A percentile compares a stretch with the other conserved stretches of the same genome.
Conservation (phyloP, 2,329 filamentous ascomycete genomes). For the Lasiodiplodia sp. region DNA sequence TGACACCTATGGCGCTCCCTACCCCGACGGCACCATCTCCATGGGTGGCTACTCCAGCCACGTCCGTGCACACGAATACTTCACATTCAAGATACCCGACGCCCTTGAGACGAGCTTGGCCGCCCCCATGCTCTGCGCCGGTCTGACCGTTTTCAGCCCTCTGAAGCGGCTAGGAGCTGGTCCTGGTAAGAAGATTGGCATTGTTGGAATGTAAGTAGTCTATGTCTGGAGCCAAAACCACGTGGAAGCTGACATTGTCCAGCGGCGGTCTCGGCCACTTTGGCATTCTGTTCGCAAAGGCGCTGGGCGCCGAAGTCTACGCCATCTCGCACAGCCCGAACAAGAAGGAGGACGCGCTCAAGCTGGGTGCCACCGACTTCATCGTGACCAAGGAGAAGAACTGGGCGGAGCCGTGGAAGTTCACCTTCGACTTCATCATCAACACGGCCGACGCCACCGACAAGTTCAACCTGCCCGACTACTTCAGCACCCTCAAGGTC, state of each 20-base stretch:
- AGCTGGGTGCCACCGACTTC: slow-evolving; percentile 68
- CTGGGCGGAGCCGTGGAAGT: slow-evolving; percentile 63
- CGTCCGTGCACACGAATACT: slow-evolving; percentile 79
- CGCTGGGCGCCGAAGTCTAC: slow-evolving; percentile 68
- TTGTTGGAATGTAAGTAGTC: slow-evolving; percentile 67
- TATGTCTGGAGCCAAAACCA: too few relatives aligned
- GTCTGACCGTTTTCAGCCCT: slow-evolving; percentile 80
- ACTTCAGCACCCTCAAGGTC: slow-evolving; percentile 81
- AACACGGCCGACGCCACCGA: slow-evolving; percentile 75
- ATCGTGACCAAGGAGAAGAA: slow-evolving; percentile 64
- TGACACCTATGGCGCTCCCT: slow-evolving; percentile 59
- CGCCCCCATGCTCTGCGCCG: slow-evolving; percentile 85
- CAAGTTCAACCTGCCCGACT: slow-evolving; percentile 73
- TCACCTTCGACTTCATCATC: slow-evolving; percentile 77
- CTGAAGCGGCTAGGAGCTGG: slow-evolving; percentile 77
- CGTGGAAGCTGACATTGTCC: slow-evolving; percentile 31
- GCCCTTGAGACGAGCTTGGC: slow-evolving; percentile 66
- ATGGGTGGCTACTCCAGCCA: slow-evolving; percentile 74
- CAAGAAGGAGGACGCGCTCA: slow-evolving; percentile 67
- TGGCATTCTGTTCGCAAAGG: slow-evolving; percentile 69
- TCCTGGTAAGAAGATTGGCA: slow-evolving; percentile 79
- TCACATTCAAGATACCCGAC: slow-evolving; percentile 77
- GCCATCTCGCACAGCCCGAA: slow-evolving; percentile 66
- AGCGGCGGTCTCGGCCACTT: slow-evolving; percentile 73
- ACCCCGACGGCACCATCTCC: slow-evolving; percentile 66